Percentiles rank a stretch among this genome's conserved stretches.
Evolutionary conservation across 495 filamentous ascomycete species (phyloP).

Genomic region (Letharia lupina): DNA sequence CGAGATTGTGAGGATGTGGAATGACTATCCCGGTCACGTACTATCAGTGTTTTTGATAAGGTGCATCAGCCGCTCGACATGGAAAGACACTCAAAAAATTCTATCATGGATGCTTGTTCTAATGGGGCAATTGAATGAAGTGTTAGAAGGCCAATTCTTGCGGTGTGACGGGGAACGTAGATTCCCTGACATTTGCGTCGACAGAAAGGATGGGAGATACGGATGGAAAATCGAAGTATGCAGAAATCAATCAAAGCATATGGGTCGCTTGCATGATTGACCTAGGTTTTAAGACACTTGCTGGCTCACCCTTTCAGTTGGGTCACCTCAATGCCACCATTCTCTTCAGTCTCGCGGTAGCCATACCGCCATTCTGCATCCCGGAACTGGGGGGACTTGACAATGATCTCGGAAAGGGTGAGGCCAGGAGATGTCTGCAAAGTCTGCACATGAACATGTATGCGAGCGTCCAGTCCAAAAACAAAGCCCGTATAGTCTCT

Average conservation of each 20-base stretch:
- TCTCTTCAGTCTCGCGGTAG: constrained; percentile 54
- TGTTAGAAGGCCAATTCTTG: neutral
- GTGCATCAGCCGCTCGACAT: neutral
- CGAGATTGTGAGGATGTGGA: constrained; percentile 28
- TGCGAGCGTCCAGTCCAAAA: constrained; percentile 88
- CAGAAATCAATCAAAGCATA: neutral
- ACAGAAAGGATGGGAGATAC: neutral
- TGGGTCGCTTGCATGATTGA: neutral
- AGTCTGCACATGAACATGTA: constrained; percentile 70
- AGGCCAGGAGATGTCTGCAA: constrained; percentile 48
- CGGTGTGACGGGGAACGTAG: neutral
- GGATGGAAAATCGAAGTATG: neutral
- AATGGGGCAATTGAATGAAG: neutral
- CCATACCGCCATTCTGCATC: constrained; percentile 81
- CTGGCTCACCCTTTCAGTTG: constrained; percentile 66
- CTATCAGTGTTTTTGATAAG: constrained; percentile 13
- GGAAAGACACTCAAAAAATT: neutral
- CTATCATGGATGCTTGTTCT: no score
- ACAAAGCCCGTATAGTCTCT: constrained; percentile 79
- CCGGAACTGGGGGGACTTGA: constrained; percentile 83
- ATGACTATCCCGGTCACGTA: constrained; percentile 30
- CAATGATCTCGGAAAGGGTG: constrained; percentile 60
- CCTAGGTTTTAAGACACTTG: neutral
- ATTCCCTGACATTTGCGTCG: neutral
- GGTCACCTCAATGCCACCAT: constrained; percentile 67